Percentiles rank a stretch among this genome's conserved stretches.
phyloP scores from a whole-genome alignment of 192 early-diverging fungal genomes.

The Dispira simplex region DNA sequence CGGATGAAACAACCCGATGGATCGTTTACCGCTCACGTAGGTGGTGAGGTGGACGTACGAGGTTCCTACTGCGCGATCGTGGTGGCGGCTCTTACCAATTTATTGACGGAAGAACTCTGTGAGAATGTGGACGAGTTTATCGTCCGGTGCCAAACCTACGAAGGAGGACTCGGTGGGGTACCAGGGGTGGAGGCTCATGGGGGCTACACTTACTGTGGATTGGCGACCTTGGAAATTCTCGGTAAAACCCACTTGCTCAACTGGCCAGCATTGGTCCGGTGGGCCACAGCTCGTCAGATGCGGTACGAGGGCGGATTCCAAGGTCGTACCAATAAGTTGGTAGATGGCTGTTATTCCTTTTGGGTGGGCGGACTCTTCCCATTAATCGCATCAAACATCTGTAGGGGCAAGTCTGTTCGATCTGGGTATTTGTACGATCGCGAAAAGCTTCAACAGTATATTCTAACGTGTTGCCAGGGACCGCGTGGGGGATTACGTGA shows the following conservation, averaged over 20 bases:
- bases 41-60: constrained; percentile 86
- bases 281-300: constrained; percentile 73
- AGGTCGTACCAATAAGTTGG: constrained; percentile 91
- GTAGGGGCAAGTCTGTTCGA: constrained; percentile 10
- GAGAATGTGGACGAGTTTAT: constrained; percentile 52
- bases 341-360: constrained; percentile 97
- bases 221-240: constrained; percentile 74
- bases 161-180: constrained; percentile 73
- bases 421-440: constrained; percentile 23
- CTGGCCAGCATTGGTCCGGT: constrained; percentile 38
- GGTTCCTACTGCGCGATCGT: constrained; percentile 80
- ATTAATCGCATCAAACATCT: constrained; percentile 36
- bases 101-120: constrained; percentile 66
- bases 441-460: constrained; percentile 72
- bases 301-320: constrained; percentile 87
- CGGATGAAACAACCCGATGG: constrained; percentile 73
- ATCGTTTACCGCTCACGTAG: constrained; percentile 77
- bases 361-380: constrained; percentile 81
- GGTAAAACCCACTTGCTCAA: constrained; percentile 47
- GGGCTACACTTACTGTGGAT: constrained; percentile 87
- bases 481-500: constrained; percentile 68
- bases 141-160: constrained; percentile 68
- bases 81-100: constrained; percentile 60
- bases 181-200: constrained; percentile 88
- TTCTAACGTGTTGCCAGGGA: constrained; percentile 74